Evolutionary conservation across 2,329 filamentous ascomycete genomes (phyloP), one percentile per base, ranked within the genome.

Genomic region (Colletotrichum liaoningense): DNA sequence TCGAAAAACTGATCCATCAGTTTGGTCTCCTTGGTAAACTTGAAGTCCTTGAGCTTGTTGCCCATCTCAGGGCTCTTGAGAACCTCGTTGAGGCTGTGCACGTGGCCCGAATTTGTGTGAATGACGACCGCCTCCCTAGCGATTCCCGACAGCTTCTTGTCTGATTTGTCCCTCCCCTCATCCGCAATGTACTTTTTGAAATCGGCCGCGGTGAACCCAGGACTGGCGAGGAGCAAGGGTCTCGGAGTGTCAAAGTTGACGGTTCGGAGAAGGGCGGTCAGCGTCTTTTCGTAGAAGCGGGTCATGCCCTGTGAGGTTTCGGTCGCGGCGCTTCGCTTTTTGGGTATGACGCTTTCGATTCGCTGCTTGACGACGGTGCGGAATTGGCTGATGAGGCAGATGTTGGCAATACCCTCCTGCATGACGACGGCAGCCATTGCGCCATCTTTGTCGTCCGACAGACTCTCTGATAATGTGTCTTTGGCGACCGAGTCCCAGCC

Each of bases 381-480:
- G 81, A 93, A 92, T 79, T 95, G 92, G 3, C 93, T 95, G 68
- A 97, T 93, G 26, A 95, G 87, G 81, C 94, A 96, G 75, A 97
- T 93, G 81, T 95, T 95, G 70, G 94, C 93, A 19, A 94, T 83
- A 19, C 94, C 93, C 79, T 98, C 96, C 78, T 97, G 94, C 93
- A 99, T 96, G 28, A 98, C 94, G 1, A 98, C 93, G 0, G 97
- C 96, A 68, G 95, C 94, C 22, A 97, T 89, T 74, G 96, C 93
- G 1, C 95, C 95, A 74, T 93, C 92, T 79, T 93, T 92, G 76
- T 94, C 93, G 77, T 94, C 91, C 77, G 94, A 92, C 16, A 96
- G 88, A 1, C 95, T 93, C 81, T 98, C 94, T 69, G 90, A 87
- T 12, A 99, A 88, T 58, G 94, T 93, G 72, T 94, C 92, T 60